phyloP scores from a whole-genome alignment of 768 basidiomycete species.

The Dendrothele bispora region DNA sequence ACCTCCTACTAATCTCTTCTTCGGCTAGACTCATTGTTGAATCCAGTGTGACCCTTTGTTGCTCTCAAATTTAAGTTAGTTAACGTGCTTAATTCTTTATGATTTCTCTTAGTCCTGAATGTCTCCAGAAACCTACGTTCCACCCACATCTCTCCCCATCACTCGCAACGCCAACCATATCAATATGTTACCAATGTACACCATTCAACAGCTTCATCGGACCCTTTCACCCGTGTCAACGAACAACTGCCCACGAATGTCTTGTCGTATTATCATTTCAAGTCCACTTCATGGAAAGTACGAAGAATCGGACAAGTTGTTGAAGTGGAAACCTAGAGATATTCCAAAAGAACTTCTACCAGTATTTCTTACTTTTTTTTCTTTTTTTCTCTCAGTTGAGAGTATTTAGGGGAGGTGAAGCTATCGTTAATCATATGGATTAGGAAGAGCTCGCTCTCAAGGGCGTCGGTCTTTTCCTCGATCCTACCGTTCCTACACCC shows the following conservation, averaged over 20 bases:
- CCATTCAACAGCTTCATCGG: too few species aligned
- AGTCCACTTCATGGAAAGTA: constrained; percentile 13
- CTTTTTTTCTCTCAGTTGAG: constrained; percentile 43
- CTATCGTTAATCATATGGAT: constrained; percentile 67
- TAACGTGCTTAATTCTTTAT: too few species aligned
- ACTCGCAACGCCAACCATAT: constrained; percentile 22
- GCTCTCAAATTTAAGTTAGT: too few species aligned
- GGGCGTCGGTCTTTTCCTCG: constrained; percentile 67
- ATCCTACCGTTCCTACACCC: constrained; percentile 44
- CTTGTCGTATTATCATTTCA: constrained; percentile 5
- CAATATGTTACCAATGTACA: too few species aligned
- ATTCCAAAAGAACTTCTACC: not conserved
- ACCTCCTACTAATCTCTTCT: too few species aligned
- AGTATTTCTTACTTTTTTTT: not conserved
- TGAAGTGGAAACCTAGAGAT: constrained; percentile 51
- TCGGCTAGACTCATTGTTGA: too few species aligned
- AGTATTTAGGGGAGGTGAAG: constrained; percentile 64
- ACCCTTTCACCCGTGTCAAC: constrained; percentile 1
- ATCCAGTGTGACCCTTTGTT: too few species aligned
- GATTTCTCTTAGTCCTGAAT: too few species aligned
- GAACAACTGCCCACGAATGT: constrained; percentile 7
- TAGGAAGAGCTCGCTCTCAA: constrained; percentile 82
- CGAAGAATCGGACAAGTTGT: constrained; percentile 22
- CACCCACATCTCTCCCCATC: constrained; percentile 41
- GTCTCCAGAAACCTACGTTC: too few species aligned